Conservation (phyloP, 1,284 basidiomycete genomes). For the Malassezia pachydermatis region DNA sequence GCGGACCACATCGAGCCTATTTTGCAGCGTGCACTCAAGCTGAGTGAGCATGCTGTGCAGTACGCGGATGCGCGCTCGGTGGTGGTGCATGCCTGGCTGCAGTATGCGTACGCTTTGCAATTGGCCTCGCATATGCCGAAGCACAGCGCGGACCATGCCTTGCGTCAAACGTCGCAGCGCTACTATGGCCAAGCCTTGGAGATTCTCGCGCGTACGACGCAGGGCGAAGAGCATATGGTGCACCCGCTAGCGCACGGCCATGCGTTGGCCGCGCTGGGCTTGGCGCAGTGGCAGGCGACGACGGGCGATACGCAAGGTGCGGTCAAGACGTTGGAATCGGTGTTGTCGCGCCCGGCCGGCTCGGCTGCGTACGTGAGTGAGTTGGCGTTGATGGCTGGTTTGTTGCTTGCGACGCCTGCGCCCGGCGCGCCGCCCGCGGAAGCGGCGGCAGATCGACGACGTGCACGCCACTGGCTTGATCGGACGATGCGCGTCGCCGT, state of each 20-base stretch:
- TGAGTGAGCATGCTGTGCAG: conserved; percentile 45
- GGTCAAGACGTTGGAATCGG: conserved; percentile 33
- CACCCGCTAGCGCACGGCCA: conserved; percentile 24
- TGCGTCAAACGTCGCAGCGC: conserved; percentile 31
- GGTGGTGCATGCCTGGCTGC: conserved; percentile 34
- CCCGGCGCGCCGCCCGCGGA: conserved; percentile 30
- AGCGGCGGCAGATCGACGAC: conserved; percentile 23
- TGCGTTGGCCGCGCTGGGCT: conserved; percentile 38
- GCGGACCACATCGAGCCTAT: conserved; percentile 19
- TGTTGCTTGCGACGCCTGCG: conserved; percentile 30
- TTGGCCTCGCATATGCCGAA: conserved; percentile 29
- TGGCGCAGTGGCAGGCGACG: conserved; percentile 40
- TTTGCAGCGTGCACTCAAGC: conserved; percentile 38
- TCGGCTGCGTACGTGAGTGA: conserved; percentile 27
- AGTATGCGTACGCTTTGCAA: conserved; percentile 39
- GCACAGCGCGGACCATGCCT: conserved; percentile 23
- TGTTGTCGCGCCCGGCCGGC: conserved; percentile 23
- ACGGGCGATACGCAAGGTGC: conserved; percentile 34
- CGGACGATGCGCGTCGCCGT: conserved; percentile 27
- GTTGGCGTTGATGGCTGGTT: conserved; percentile 32
- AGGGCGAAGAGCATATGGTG: not conserved
- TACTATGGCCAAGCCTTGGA: conserved; percentile 38
- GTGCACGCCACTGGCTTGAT: conserved; percentile 37
- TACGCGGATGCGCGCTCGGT: conserved; percentile 37
- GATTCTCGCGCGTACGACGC: conserved; percentile 22